Evolutionary conservation across 106 monocot species (phyloP), one percentile per base, ranked within the genome.

Genomic region (Dioscorea zingiberensis): DNA sequence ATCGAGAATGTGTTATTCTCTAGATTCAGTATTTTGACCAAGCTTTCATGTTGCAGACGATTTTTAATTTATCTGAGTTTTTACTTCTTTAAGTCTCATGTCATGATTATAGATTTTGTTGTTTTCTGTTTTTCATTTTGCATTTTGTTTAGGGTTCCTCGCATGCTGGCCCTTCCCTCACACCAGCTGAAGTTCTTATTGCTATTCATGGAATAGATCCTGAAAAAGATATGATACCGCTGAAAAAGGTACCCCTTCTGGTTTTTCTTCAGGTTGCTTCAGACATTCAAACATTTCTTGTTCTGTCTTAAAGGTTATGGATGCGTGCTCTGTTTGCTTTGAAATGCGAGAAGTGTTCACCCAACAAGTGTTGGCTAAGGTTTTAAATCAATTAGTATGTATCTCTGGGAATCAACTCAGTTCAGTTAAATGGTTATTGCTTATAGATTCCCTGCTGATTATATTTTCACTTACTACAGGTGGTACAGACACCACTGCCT

Each of bases 401-500:
- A 59, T 71, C 53, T 77, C 47, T 65, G 14, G 7, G 18, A 51
- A 57, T 38, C 17, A 54, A 29, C 61, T 69, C 47, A 59, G 15
- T 28, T 27, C 26, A n/a, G 15, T 38, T 57, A 27, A 14, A 21
- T 69, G 66, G 13, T 17, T 17, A 47, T 32, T 16, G 67, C 30
- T n/a, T 2, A 73, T 27, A 15, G 44, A 27, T 28, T 55, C 22
- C 8, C 13, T 67, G 21, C 54, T 67, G 45, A 44, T 14, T 58
- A 14, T 9, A 45, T 24, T 70, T 29, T 21, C 53, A 26, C 29
- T 63, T 56, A 73, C 54, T 64, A 17, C 77, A 97, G 97, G 91
- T 97, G 76, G 85, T 88, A 76, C 97, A 97, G 70, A 97, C 82
- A 58, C 97, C 97, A 77, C 88, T 97, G 62, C 97, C 97, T 18